Base-by-base conservation (phyloP, 306 rosid genomes). In the Senna tora region DNA sequence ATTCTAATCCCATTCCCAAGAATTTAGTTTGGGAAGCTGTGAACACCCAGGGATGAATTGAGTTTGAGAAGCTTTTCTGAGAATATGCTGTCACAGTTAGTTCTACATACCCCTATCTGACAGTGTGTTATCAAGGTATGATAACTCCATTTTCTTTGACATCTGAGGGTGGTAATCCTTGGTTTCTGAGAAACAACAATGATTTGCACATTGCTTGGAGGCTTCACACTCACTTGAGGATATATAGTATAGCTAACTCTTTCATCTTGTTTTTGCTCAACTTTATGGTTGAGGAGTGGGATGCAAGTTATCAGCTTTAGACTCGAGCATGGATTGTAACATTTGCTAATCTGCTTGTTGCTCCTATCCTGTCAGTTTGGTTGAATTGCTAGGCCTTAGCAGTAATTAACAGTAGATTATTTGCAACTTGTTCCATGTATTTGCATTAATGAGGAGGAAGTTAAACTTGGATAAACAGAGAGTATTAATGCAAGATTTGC, bases 21-120 rank as follows among this genome's bases (percentile, higher is more conserved):
- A 84, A 84, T 60, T 45, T 87, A 9, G 77, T 87, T 36, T 87
- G 89, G 91, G 91, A 87, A 80, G 91, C 91, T 25, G 72, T 84
- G 4, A 78, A 82, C 52, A 82, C 89, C n/a, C 84, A 79, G 28
- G 91, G 91, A 34, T 87, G 72, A 82, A 53, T 14, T 34, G 68
- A 30, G 46, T 2, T 19, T 14, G 42, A 25, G 80, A 67, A 69
- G 72, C 65, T 59, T 75, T 25, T 60, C 71, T 60, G 51, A 53
- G 69, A 32, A 33, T 59, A 42, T 79, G 57, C 43, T 51, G 36
- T 49, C 62, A 68, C 5, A 1, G 16, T 54, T 13, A 50, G 38
- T 33, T 33, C 3, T 50, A 50, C 55, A 50, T 50, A 21, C 25
- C 55, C 55, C 10, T 50, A 19, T 19, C 20, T 61, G 72, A 66